These are phyloP conservation scores for Phytophthora ohioensis DNA, from an alignment of 352 stramenopile species.

Conservation along the genomic window DNA sequence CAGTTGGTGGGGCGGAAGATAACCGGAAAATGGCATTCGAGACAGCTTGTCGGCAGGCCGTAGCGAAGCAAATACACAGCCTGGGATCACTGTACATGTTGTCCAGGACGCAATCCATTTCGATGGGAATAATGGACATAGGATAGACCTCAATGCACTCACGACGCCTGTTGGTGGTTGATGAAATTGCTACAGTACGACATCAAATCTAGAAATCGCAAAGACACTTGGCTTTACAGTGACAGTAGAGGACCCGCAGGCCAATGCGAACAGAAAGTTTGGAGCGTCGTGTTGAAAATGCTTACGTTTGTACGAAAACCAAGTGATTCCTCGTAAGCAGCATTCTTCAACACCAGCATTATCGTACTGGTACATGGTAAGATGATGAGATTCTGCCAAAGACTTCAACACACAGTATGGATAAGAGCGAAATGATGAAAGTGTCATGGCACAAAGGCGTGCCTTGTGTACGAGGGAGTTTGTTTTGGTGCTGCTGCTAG, in stretches of 20 bases:
- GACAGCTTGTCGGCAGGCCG: background rate
- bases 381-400: too few relatives aligned
- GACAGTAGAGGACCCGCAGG: conserved; percentile 20
- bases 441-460: too few relatives aligned
- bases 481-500: too few relatives aligned
- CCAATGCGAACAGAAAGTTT: background rate
- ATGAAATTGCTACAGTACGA: background rate
- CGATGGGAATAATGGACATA: background rate
- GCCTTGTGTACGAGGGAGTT: too few relatives aligned
- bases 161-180: too few relatives aligned
- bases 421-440: too few relatives aligned
- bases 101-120: background rate
- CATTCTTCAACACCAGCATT: too few relatives aligned
- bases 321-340: background rate
- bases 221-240: conserved; percentile 12
- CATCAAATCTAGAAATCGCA: conserved; percentile 16
- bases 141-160: too few relatives aligned
- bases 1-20: background rate
- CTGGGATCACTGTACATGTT: too few relatives aligned
- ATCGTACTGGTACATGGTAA: too few relatives aligned
- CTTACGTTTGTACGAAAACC: background rate
- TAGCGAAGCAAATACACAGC: background rate
- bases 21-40: conserved; percentile 16
- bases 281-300: background rate
- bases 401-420: too few relatives aligned